phyloP scores from a whole-genome alignment of 306 rosid genomes.

The Crotalaria pallida region DNA sequence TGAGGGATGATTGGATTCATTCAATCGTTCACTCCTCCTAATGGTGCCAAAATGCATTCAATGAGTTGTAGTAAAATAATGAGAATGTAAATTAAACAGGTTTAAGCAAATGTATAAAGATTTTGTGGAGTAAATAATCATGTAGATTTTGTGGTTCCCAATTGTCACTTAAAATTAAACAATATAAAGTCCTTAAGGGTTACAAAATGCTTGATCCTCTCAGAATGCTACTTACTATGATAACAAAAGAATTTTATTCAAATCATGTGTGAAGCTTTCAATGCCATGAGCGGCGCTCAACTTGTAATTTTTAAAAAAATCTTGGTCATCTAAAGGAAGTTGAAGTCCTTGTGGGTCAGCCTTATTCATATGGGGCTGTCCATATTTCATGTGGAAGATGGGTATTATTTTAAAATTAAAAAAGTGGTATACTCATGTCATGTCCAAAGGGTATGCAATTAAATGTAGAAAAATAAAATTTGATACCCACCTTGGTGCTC shows the following conservation, averaged over 20 bases:
- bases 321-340: constrained; percentile 9
- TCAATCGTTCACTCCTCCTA: constrained; percentile 5
- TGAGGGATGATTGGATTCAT: constrained; percentile 33
- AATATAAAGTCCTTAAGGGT: background rate
- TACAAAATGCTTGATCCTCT: constrained; percentile 23
- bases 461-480: constrained; percentile 9
- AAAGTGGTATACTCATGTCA: background rate
- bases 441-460: background rate
- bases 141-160: constrained; percentile 5
- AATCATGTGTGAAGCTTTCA: constrained; percentile 19
- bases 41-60: constrained; percentile 14
- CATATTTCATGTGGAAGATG: constrained; percentile 29
- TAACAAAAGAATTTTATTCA: constrained; percentile 12
- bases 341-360: constrained; percentile 15
- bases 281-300: constrained; percentile 9
- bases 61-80: background rate
- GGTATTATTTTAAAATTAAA: constrained; percentile 13
- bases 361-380: constrained; percentile 36
- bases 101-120: background rate
- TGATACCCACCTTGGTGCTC: constrained; percentile 7
- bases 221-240: constrained; percentile 5
- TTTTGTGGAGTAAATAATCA: constrained; percentile 2
- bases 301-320: background rate
- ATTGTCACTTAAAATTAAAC: constrained; percentile 10
- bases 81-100: background rate